Conservation (phyloP, 164 flowering plant species). For the Vitis labrusca region DNA sequence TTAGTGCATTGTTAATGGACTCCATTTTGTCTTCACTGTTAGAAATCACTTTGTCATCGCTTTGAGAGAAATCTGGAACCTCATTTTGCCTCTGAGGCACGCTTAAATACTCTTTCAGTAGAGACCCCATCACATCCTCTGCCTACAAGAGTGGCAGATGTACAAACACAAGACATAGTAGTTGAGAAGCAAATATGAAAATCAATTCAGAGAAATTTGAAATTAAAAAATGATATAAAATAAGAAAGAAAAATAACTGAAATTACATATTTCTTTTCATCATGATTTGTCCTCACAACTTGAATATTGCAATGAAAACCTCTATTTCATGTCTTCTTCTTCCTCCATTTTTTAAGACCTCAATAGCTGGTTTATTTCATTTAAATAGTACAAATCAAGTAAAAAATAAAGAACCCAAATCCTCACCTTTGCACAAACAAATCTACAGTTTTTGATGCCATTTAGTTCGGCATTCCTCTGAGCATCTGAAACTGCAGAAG, state of each 20-base stretch:
- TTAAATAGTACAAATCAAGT: not conserved
- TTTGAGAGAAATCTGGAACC: conserved; percentile 20
- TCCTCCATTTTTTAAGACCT: too few relatives aligned
- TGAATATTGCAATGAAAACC: too few relatives aligned
- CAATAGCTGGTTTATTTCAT: not conserved
- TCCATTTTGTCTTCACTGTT: conserved; percentile 24
- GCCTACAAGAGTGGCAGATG: conserved; percentile 43
- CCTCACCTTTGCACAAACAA: conserved; percentile 83
- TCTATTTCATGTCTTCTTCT: too few relatives aligned
- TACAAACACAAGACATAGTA: too few relatives aligned
- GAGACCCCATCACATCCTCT: conserved; percentile 84
- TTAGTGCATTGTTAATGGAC: conserved; percentile 9
- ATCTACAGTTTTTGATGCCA: conserved; percentile 85
- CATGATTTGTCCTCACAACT: too few relatives aligned
- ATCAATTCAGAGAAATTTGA: too few relatives aligned
- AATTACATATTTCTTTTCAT: too few relatives aligned
- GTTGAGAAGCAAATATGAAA: too few relatives aligned
- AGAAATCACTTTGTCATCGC: conserved; percentile 20
- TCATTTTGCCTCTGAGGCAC: conserved; percentile 37
- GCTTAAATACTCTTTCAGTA: conserved; percentile 64
- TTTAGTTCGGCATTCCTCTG: conserved; percentile 87
- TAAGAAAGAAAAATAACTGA: too few relatives aligned
- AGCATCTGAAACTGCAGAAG: conserved; percentile 94
- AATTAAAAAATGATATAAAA: too few relatives aligned
- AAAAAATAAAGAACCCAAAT: not conserved